These are phyloP conservation scores for Linderina pennispora DNA, from an alignment of 192 early-diverging fungal species.

Conservation along the genomic window DNA sequence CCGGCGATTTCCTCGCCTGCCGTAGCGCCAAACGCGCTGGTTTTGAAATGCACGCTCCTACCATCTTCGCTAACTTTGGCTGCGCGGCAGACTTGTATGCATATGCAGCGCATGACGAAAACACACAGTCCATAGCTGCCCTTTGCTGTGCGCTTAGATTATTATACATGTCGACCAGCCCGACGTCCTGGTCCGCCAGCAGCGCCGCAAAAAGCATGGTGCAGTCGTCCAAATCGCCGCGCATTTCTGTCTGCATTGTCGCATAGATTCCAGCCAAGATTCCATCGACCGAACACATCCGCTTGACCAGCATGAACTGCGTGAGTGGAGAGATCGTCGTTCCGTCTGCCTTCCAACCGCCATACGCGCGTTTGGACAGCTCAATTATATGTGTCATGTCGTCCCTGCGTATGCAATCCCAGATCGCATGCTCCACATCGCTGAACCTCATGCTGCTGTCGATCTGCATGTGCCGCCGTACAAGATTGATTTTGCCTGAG, in stretches of 20 bases:
- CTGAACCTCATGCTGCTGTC: background rate
- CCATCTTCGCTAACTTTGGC: no score
- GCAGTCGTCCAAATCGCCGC: background rate
- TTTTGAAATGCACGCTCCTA: no score
- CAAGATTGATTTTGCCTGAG: background rate
- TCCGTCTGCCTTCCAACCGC: background rate
- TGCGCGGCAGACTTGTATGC: no score
- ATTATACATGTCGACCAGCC: slow-evolving; percentile 5
- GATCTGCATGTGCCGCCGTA: background rate
- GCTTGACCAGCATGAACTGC: slow-evolving; percentile 15
- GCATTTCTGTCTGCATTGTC: background rate
- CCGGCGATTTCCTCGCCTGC: no score
- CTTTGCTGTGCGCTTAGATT: background rate
- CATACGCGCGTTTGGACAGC: background rate
- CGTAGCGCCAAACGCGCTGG: no score
- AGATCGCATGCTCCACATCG: slow-evolving; percentile 1
- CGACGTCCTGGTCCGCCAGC: slow-evolving; percentile 8
- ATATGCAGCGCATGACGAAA: slow-evolving; percentile 4
- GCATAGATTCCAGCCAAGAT: slow-evolving; percentile 17
- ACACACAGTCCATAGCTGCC: slow-evolving; percentile 1
- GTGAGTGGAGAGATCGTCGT: slow-evolving; percentile 2
- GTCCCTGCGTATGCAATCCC: slow-evolving; percentile 5
- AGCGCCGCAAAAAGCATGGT: slow-evolving; percentile 5
- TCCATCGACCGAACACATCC: slow-evolving; percentile 9
- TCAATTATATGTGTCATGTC: slow-evolving; percentile 5